Evolutionary conservation across 2,329 filamentous ascomycete species (phyloP).

Genomic region (Acarospora socialis): DNA sequence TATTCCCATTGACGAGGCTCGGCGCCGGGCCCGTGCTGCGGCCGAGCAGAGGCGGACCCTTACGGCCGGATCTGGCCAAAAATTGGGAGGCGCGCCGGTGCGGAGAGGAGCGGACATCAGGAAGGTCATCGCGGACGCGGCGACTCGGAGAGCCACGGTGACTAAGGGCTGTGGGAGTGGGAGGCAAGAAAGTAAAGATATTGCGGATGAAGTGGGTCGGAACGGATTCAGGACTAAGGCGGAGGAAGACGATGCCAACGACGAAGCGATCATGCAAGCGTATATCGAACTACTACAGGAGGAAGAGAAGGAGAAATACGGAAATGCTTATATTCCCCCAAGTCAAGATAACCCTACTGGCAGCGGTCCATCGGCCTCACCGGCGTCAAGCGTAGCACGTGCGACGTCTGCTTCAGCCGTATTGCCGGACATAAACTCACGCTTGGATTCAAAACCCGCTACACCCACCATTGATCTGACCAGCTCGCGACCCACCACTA

Average conservation of each 20-base stretch:
- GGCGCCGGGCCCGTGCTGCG: constrained; percentile 56
- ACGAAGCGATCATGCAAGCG: constrained; percentile 71
- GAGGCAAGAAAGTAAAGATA: constrained; percentile 48
- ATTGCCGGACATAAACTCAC: constrained; percentile 16
- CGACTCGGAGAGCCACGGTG: constrained; percentile 51
- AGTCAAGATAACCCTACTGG: constrained; percentile 40
- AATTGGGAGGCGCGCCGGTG: constrained; percentile 50
- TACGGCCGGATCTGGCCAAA: constrained; percentile 50
- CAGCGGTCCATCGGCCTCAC: constrained; percentile 26
- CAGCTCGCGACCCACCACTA: no score
- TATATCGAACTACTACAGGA: constrained; percentile 77
- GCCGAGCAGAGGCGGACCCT: constrained; percentile 54
- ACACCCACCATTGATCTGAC: constrained; percentile 24
- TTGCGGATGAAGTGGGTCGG: constrained; percentile 40
- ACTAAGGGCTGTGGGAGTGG: constrained; percentile 58
- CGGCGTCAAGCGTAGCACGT: no score
- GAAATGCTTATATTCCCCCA: constrained; percentile 39
- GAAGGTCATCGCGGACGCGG: constrained; percentile 55
- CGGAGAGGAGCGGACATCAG: constrained; percentile 54
- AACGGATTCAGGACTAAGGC: constrained; percentile 72
- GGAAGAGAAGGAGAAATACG: constrained; percentile 50
- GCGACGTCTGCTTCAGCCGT: no score
- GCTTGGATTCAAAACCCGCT: constrained; percentile 21
- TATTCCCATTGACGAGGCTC: constrained; percentile 58
- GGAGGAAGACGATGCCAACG: constrained; percentile 79